Evolutionary conservation across 441 rosid genomes (phyloP), one percentile per base, ranked within the genome.

Genomic region (Syzygium malaccense): DNA sequence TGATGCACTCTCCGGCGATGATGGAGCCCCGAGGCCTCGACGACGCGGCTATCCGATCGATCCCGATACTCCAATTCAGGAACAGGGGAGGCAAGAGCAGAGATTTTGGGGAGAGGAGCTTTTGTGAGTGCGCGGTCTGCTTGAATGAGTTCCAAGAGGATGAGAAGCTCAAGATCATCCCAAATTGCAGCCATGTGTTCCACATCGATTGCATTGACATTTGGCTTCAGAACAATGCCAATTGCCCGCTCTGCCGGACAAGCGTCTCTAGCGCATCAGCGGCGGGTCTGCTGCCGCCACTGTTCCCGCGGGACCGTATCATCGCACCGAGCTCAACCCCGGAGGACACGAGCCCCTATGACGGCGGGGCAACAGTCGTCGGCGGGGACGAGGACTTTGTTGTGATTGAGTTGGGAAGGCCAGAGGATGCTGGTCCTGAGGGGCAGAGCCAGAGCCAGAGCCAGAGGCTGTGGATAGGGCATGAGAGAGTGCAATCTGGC

Each of bases 171-270:
- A 93, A 95, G 88, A 91, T 91, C 56, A 93, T 97, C 30, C 99
- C 99, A 18, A 93, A 92, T 32, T 98, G 99, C 85, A 71, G 89
- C 92, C 99, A 98, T 92, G 93, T 95, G 86, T 98, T 96, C 84
- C 98, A 98, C 86, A 95, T 96, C 9, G 99, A 98, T 78, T 98
- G 99, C 92, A 96, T 98, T 86, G 99, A 96, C 90, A 90, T 95
- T 86, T 98, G 99, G 99, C 99, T 98, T 62, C 99, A 95, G 91
- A 94, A 88, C 94, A 95, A 96, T 88, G 95, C 97, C 1, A 97
- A 96, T 86, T 97, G 99, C 88, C 99, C 99, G 14, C 91, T 97
- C 85, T 97, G 99, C 89, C 91, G 99, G 89, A 92, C 96, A n/a
- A 94, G 96, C 85, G 93, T 98, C 93, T 97, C 98, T 32, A 19